Base-by-base conservation (phyloP, 306 rosid species). In the Purshia tridentata region DNA sequence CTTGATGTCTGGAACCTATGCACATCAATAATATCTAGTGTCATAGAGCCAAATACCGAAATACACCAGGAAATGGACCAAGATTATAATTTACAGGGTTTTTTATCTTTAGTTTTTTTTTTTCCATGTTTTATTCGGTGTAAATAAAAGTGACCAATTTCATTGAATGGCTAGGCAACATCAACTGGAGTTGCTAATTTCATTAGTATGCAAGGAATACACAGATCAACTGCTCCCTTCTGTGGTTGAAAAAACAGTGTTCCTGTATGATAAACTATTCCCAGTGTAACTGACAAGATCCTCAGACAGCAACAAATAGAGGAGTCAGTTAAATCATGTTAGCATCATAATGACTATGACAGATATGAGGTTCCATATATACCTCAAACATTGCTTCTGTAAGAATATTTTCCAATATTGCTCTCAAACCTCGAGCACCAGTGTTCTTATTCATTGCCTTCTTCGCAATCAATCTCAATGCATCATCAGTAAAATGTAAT, bases 341-440 rank as follows among this genome's bases (percentile, higher is more conserved):
- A 42, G 37, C 35, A 48, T 0, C n/a, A 41, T 53, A 61, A 46
- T 12, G 44, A 35, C 60, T 6, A 19, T 10, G 67, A 14, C 44
- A 18, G 46, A 62, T 45, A 16, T 0, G 4, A n/a, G 42, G 3
- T 18, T 29, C 52, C 42, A 8, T 12, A 35, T 45, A 70, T 80
- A 85, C 95, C 95, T 87, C 95, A 72, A 87, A 89, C 95, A 89
- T 89, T 20, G 91, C 91, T 69, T 89, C 95, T 4, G 82, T 83
- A 45, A 89, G 90, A 85, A 89, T 51, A 57, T 80, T 73, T 75
- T 89, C 95, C 59, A 89, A 74, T 71, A 87, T 83, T 73, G 91
- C 83, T 81, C 95, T 81, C 47, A 89, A 74, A 50, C 95, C 91
- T 60, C 91, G 86, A 37, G 91, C 95, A n/a, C 95, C 95, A 1